Evolutionary conservation across 768 basidiomycete species (phyloP).

Genomic region (Rhizopogon rudus): DNA sequence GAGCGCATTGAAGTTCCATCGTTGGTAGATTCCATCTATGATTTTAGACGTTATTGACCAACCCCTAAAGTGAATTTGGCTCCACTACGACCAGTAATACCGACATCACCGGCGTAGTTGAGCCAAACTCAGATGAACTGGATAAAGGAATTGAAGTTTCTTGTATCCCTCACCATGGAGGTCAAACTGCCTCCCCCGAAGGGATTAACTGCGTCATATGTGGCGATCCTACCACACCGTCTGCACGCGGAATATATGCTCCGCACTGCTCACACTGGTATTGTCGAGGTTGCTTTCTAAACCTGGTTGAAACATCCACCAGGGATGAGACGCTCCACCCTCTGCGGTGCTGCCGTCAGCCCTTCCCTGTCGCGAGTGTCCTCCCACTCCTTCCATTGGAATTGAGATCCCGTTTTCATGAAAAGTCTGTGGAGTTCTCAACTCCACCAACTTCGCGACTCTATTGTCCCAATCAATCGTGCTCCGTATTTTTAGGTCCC

Average conservation of each 20-base stretch:
- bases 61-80: not conserved
- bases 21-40: not conserved
- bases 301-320: slow-evolving; percentile 36
- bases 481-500: slow-evolving; percentile 50
- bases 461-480: slow-evolving; percentile 45
- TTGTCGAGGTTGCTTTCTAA: slow-evolving; percentile 38
- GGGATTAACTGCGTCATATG: slow-evolving; percentile 35
- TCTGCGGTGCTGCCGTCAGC: slow-evolving; percentile 42
- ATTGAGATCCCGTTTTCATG: slow-evolving; percentile 29
- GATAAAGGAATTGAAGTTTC: not conserved
- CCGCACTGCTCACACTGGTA: slow-evolving; percentile 41
- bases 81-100: not conserved
- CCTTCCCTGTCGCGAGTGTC: slow-evolving; percentile 26
- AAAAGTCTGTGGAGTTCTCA: slow-evolving; percentile 43
- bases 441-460: slow-evolving; percentile 37
- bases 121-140: not conserved
- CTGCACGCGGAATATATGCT: slow-evolving; percentile 20
- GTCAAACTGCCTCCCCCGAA: not conserved
- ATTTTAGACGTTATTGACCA: not conserved
- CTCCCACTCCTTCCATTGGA: slow-evolving; percentile 23
- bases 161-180: too few species aligned
- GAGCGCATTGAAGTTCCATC: not conserved
- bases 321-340: slow-evolving; percentile 51
- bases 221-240: slow-evolving; percentile 23
- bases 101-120: not conserved